A percentile compares a stretch with the other conserved stretches of the same genome.
Evolutionary conservation across 768 basidiomycete genomes (phyloP).

Genomic region (Boletus eberwhitei): DNA sequence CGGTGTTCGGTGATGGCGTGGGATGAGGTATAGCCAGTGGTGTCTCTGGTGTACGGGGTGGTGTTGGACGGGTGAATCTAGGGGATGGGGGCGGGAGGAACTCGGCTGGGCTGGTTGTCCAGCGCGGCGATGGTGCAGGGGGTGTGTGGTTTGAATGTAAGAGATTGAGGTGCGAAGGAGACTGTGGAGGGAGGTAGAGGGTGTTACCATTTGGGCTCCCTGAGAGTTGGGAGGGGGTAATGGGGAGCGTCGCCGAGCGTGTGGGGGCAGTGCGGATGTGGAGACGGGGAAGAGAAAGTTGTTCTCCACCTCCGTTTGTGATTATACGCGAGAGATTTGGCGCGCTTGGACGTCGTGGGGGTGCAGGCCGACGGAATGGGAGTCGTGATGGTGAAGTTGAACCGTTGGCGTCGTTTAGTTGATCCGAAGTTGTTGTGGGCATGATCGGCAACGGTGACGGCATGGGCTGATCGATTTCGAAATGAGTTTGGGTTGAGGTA

Average conservation of each 20-base stretch:
- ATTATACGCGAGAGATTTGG: slow-evolving; percentile 61
- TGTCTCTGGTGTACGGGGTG: slow-evolving; percentile 40
- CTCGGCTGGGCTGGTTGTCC: slow-evolving; percentile 34
- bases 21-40: slow-evolving; percentile 28
- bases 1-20: slow-evolving; percentile 56
- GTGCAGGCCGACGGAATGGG: slow-evolving; percentile 48
- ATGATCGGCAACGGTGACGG: slow-evolving; percentile 57
- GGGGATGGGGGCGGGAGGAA: slow-evolving; percentile 37
- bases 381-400: slow-evolving; percentile 69
- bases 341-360: slow-evolving; percentile 56
- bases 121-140: slow-evolving; percentile 46
- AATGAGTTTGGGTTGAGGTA: slow-evolving; percentile 48
- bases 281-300: slow-evolving; percentile 49
- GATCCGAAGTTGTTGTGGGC: slow-evolving; percentile 44
- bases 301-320: slow-evolving; percentile 49
- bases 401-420: slow-evolving; percentile 43
- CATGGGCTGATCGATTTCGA: slow-evolving; percentile 55
- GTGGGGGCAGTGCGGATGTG: slow-evolving; percentile 57
- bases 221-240: slow-evolving; percentile 28
- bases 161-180: slow-evolving; percentile 61
- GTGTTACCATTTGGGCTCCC: slow-evolving; percentile 20
- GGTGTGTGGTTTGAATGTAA: slow-evolving; percentile 58
- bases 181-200: slow-evolving; percentile 34
- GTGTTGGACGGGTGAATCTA: slow-evolving; percentile 24
- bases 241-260: slow-evolving; percentile 60